A percentile compares a stretch with the other conserved stretches of the same genome.
Conservation (phyloP, 306 rosid species). For the Cicer arietinum region DNA sequence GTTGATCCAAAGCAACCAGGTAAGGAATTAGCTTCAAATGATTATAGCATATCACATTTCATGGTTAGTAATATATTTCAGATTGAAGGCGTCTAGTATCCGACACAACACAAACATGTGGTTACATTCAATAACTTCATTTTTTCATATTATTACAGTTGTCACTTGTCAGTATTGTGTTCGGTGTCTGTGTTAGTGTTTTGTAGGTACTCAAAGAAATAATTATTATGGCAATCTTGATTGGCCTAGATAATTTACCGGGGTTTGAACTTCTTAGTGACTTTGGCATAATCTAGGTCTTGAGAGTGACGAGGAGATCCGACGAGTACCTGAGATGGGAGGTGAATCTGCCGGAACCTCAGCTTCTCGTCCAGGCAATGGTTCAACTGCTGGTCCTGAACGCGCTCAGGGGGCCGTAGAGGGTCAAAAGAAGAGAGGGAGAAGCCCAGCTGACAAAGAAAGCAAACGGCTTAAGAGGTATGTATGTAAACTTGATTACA, state of each 20-base stretch:
- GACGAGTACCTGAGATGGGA: conserved; percentile 95
- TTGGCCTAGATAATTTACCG: conserved; percentile 9
- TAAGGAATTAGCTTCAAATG: conserved; percentile 41
- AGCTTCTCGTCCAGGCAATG: conserved; percentile 63
- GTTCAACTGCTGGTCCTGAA: conserved; percentile 70
- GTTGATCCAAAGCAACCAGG: conserved; percentile 88
- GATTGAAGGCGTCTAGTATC: neutral
- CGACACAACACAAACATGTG: neutral
- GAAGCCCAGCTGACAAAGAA: conserved; percentile 95
- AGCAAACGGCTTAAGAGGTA: conserved; percentile 94
- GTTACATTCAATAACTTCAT: neutral
- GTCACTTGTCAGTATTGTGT: neutral
- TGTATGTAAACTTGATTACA: neutral
- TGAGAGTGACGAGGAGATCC: conserved; percentile 97
- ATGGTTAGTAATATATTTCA: conserved; percentile 16
- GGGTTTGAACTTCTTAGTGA: conserved; percentile 7
- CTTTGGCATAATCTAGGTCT: conserved; percentile 54
- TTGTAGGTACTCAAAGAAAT: neutral
- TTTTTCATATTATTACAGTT: neutral
- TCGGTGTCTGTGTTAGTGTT: neutral
- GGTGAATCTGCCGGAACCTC: conserved; percentile 89
- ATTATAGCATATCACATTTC: conserved; percentile 33
- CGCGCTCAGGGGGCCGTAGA: conserved; percentile 72
- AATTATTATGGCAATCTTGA: conserved; percentile 1
- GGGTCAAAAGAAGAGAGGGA: conserved; percentile 83